Conservation (phyloP, 1,284 basidiomycete species). For the Microbotryum saponariae region DNA sequence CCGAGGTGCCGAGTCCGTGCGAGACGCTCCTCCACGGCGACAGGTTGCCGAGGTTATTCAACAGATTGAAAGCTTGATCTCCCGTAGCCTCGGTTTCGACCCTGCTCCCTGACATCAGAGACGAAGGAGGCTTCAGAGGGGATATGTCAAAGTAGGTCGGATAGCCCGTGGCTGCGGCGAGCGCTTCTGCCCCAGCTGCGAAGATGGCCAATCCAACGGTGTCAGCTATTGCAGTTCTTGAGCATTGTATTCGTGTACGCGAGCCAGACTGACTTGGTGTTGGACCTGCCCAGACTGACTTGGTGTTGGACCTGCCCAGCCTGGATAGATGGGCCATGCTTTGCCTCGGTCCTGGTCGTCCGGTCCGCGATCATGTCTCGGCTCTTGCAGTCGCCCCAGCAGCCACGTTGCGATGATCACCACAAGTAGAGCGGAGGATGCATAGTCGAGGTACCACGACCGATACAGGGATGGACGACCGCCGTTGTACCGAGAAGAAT, state of each 20-base stretch:
- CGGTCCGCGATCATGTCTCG: background rate
- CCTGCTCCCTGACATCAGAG: background rate
- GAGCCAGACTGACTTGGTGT: background rate
- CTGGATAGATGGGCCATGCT: background rate
- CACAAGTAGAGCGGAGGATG: background rate
- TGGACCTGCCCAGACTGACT: conserved; percentile 1
- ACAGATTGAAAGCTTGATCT: conserved; percentile 49
- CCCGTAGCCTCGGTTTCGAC: background rate
- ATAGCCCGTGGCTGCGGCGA: conserved; percentile 27
- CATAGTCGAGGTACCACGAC: conserved; percentile 1
- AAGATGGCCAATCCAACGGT: too few species aligned
- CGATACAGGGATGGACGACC: background rate
- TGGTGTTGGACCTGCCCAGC: conserved; percentile 2
- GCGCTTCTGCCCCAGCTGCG: conserved; percentile 20
- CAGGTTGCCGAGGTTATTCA: conserved; percentile 72
- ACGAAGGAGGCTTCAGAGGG: conserved; percentile 17
- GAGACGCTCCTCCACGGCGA: conserved; percentile 74
- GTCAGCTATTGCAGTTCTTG: background rate
- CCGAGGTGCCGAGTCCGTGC: conserved; percentile 15
- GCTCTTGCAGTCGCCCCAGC: background rate
- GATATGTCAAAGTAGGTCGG: conserved; percentile 13
- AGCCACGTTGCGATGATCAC: background rate
- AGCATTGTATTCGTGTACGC: too few species aligned
- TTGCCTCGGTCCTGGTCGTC: background rate
- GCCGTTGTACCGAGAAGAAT: too few species aligned